Evolutionary conservation across 805 yeast species (phyloP).

Genomic region (Cyberlindnera petersonii): DNA sequence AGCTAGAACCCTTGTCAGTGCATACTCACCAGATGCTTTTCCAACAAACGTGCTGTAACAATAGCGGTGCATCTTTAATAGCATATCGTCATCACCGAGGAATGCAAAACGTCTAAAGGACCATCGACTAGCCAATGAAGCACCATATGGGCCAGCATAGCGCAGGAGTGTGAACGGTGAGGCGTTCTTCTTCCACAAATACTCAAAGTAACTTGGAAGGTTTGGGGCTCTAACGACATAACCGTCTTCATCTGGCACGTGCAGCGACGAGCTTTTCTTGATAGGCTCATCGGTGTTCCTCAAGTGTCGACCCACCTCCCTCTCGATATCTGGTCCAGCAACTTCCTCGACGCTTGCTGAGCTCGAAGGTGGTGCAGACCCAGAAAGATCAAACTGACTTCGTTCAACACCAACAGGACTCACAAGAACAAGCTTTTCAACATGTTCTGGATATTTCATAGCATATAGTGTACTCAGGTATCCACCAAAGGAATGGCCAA

Average conservation of each 20-base stretch:
- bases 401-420: conserved; percentile 76
- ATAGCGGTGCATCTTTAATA: conserved; percentile 48
- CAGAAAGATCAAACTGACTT: conserved; percentile 34
- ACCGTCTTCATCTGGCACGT: conserved; percentile 28
- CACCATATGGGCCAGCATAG: conserved; percentile 48
- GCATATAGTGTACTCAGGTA: conserved; percentile 60
- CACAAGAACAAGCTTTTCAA: conserved; percentile 50
- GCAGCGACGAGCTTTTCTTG: conserved; percentile 22
- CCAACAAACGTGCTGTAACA: conserved; percentile 48
- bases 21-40: conserved; percentile 62
- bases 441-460: conserved; percentile 47
- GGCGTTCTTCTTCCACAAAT: conserved; percentile 48
- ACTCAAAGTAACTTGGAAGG: conserved; percentile 34
- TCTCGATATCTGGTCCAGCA: conserved; percentile 30
- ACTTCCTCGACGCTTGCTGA: conserved; percentile 3
- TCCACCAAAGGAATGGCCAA: conserved; percentile 75
- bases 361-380: conserved; percentile 1
- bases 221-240: conserved; percentile 34
- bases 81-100: conserved; percentile 27
- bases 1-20: conserved; percentile 54
- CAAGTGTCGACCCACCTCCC: conserved; percentile 29
- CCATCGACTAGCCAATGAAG: conserved; percentile 51
- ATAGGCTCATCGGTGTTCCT: conserved; percentile 16
- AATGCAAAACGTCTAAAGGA: conserved; percentile 44
- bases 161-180: conserved; percentile 56